Conservation (phyloP, 164 flowering plant species). For the Stephania yunnanensis region DNA sequence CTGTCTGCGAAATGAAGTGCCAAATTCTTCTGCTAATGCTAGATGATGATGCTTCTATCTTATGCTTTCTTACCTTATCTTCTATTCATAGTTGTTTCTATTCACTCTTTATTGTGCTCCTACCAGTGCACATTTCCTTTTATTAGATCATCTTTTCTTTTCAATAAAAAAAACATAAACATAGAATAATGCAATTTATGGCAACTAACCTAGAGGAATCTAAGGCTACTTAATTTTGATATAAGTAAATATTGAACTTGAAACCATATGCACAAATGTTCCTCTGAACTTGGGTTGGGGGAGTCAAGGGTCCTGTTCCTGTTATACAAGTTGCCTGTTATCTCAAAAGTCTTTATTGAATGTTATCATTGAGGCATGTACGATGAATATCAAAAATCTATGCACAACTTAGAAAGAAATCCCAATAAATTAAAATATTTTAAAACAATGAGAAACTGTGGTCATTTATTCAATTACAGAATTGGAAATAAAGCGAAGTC, state of each 20-base stretch:
- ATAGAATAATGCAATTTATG: background rate
- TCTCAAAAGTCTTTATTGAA: background rate
- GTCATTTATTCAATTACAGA: background rate
- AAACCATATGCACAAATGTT: background rate
- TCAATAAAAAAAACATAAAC: background rate
- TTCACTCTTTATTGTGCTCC: background rate
- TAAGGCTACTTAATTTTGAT: background rate
- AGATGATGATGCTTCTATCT: background rate
- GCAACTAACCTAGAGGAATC: background rate
- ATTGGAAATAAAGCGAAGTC: background rate
- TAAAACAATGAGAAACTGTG: background rate
- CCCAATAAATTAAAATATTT: background rate
- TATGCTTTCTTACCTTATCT: background rate
- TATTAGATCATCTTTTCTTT: background rate
- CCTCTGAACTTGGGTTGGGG: background rate
- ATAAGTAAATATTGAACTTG: background rate
- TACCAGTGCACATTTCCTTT: background rate
- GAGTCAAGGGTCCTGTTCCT: background rate
- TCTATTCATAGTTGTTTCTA: background rate
- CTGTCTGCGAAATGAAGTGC: background rate
- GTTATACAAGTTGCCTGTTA: background rate
- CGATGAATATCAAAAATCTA: background rate
- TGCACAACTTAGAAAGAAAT: background rate
- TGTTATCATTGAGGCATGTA: no score
- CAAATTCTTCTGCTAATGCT: background rate